Evolutionary conservation across 345 rosid genomes (phyloP).

Genomic region (Eutrema heterophyllum): DNA sequence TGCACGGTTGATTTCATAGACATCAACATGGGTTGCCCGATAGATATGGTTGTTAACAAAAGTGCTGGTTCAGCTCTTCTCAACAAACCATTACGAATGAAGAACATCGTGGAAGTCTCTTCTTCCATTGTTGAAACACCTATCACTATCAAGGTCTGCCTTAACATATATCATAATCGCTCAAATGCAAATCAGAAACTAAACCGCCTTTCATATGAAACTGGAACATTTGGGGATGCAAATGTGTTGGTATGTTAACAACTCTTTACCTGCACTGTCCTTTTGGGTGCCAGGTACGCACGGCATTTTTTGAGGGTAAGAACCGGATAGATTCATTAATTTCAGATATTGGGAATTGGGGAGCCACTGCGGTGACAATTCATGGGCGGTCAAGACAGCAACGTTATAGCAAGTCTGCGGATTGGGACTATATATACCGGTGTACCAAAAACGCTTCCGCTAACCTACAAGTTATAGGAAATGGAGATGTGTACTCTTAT

Average conservation of each 20-base stretch:
- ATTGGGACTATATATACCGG: slow-evolving; percentile 82
- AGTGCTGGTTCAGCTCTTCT: slow-evolving; percentile 98
- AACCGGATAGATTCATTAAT: slow-evolving; percentile 73
- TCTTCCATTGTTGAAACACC: slow-evolving; percentile 73
- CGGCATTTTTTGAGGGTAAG: slow-evolving; percentile 78
- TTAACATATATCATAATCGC: background rate
- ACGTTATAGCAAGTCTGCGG: slow-evolving; percentile 85
- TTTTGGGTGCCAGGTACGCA: slow-evolving; percentile 62
- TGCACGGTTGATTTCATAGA: slow-evolving; percentile 86
- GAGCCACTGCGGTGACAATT: slow-evolving; percentile 75
- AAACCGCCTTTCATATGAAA: background rate
- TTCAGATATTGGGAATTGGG: slow-evolving; percentile 75
- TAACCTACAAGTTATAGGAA: slow-evolving; percentile 69
- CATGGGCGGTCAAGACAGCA: slow-evolving; percentile 97
- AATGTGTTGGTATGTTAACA: background rate
- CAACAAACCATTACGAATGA: slow-evolving; percentile 74
- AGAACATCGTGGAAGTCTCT: slow-evolving; percentile 61
- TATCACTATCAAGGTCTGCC: slow-evolving; percentile 73
- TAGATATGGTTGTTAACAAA: slow-evolving; percentile 80
- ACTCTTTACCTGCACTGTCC: background rate
- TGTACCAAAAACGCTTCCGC: slow-evolving; percentile 62
- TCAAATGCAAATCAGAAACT: background rate
- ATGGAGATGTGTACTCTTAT: slow-evolving; percentile 78
- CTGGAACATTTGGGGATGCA: background rate
- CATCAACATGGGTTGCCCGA: slow-evolving; percentile 98